Evolutionary conservation across 2,329 filamentous ascomycete genomes (phyloP).

Genomic region (Aspergillus awamori): DNA sequence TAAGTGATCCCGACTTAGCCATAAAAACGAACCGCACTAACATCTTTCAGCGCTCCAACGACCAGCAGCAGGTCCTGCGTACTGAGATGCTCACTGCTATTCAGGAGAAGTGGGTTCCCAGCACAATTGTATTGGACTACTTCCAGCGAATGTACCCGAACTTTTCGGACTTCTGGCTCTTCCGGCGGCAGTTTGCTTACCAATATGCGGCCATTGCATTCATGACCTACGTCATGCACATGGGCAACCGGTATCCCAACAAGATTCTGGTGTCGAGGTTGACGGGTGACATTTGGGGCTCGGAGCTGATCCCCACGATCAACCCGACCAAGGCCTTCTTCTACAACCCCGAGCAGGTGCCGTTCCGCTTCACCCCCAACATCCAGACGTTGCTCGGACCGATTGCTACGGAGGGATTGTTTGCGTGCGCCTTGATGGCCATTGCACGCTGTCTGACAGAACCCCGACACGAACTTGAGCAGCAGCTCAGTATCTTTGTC

Average conservation of each 20-base stretch:
- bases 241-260: constrained; percentile 92
- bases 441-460: constrained; percentile 93
- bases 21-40: constrained; percentile 30
- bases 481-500: constrained; percentile 91
- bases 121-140: constrained; percentile 79
- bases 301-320: constrained; percentile 90
- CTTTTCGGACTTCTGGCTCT: constrained; percentile 96
- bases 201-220: constrained; percentile 94
- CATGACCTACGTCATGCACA: constrained; percentile 98
- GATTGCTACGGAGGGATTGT: constrained; percentile 93
- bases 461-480: constrained; percentile 79
- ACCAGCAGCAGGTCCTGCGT: constrained; percentile 71
- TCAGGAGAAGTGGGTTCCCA: constrained; percentile 88
- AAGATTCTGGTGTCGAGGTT: constrained; percentile 89
- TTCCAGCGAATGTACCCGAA: constrained; percentile 86
- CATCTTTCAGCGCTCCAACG: constrained; percentile 51
- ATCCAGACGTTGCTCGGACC: constrained; percentile 95
- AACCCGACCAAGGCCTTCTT: constrained; percentile 82
- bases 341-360: constrained; percentile 92
- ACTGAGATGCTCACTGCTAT: constrained; percentile 94
- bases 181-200: constrained; percentile 95
- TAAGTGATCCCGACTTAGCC: constrained; percentile 29
- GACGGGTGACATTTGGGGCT: constrained; percentile 93
- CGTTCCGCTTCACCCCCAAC: constrained; percentile 96
- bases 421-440: constrained; percentile 92